Conservation (phyloP, 169 alveolate species). For the Plasmodium gallinaceum region DNA sequence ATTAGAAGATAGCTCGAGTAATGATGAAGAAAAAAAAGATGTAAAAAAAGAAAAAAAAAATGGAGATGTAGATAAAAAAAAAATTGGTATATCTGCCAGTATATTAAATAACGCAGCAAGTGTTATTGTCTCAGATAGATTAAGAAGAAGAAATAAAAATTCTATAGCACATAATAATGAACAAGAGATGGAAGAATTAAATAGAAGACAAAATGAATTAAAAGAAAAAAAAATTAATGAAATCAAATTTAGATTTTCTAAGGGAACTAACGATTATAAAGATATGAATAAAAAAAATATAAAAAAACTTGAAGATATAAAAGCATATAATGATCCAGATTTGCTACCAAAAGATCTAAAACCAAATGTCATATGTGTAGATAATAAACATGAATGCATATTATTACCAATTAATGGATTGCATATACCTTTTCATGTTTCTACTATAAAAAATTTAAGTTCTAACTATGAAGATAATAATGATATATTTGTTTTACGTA, state of each 20-base stretch:
- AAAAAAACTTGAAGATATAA: slow-evolving; percentile 90
- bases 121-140: slow-evolving; percentile 84
- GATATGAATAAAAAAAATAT: slow-evolving; percentile 85
- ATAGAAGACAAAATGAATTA: slow-evolving; percentile 88
- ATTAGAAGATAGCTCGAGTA: slow-evolving; percentile 84
- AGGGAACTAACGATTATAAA: slow-evolving; percentile 85
- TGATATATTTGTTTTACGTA: slow-evolving; percentile 89
- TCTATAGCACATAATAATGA: slow-evolving; percentile 81
- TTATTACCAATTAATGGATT: slow-evolving; percentile 91
- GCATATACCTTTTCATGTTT: slow-evolving; percentile 93
- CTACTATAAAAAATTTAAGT: slow-evolving; percentile 92
- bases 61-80: slow-evolving; percentile 64
- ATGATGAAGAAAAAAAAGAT: slow-evolving; percentile 80
- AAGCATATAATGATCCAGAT: slow-evolving; percentile 87
- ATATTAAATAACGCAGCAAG: slow-evolving; percentile 84
- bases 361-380: slow-evolving; percentile 89
- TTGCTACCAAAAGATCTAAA: slow-evolving; percentile 89
- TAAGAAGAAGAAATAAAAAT: slow-evolving; percentile 81
- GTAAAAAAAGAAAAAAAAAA: neutral
- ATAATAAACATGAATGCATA: slow-evolving; percentile 88
- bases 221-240: slow-evolving; percentile 90
- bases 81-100: slow-evolving; percentile 84
- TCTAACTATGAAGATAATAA: slow-evolving; percentile 92
- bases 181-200: slow-evolving; percentile 79
- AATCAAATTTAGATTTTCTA: slow-evolving; percentile 87